These are phyloP conservation scores for Aspergillus bridgeri DNA, from an alignment of 495 filamentous ascomycete genomes.

Conservation along the genomic window DNA sequence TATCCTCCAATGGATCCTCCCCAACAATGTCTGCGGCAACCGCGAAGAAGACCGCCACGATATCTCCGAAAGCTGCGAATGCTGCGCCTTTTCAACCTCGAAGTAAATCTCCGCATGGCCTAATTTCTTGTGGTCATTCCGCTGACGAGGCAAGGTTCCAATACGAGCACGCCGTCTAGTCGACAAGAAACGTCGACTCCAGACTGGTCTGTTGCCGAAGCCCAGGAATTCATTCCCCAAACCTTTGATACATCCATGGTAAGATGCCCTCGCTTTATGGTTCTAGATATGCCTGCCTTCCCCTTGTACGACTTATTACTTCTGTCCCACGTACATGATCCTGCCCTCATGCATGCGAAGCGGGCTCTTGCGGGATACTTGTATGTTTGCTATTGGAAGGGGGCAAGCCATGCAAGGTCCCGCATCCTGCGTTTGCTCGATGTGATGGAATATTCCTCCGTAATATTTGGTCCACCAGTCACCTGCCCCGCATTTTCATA, in stretches of 20 bases:
- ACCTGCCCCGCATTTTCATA: background rate
- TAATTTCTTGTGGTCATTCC: background rate
- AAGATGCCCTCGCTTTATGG: conserved; percentile 27
- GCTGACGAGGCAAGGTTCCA: conserved; percentile 38
- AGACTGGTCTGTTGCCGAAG: conserved; percentile 59
- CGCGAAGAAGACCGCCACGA: conserved; percentile 59
- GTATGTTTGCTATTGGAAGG: background rate
- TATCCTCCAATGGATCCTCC: conserved; percentile 46
- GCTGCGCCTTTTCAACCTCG: conserved; percentile 90
- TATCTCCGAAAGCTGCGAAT: conserved; percentile 83
- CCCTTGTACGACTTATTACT: conserved; percentile 11
- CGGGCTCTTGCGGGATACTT: background rate
- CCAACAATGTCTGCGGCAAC: conserved; percentile 29
- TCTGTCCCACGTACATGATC: background rate
- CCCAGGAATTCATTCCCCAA: conserved; percentile 77
- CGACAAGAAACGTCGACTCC: conserved; percentile 46
- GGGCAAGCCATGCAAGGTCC: background rate
- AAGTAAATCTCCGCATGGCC: conserved; percentile 36
- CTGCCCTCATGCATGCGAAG: background rate
- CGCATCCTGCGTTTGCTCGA: background rate
- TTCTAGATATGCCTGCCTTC: conserved; percentile 1
- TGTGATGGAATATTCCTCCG: background rate
- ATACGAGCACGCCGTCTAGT: conserved; percentile 46
- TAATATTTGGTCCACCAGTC: background rate
- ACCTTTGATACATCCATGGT: conserved; percentile 65